A percentile compares a stretch with the other conserved stretches of the same genome.
phyloP scores from a whole-genome alignment of 208 protist genomes.

The Acanthamoeba culbertsoni region DNA sequence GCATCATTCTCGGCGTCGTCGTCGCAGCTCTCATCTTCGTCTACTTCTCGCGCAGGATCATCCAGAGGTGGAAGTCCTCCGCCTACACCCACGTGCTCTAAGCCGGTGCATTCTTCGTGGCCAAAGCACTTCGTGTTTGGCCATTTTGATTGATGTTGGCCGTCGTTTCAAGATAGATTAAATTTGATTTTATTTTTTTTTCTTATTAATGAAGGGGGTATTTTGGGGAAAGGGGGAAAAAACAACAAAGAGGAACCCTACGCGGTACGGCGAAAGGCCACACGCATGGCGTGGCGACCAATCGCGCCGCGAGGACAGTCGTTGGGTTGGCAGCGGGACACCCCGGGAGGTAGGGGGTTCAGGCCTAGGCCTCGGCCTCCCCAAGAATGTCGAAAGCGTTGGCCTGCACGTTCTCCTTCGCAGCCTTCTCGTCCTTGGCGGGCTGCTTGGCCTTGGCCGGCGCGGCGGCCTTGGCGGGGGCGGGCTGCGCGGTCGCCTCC shows the following conservation, averaged over 20 bases:
- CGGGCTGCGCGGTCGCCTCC: neutral
- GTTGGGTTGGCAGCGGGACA: too few relatives aligned
- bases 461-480: neutral
- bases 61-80: slow-evolving; percentile 17
- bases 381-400: slow-evolving; percentile 33
- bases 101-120: too few relatives aligned
- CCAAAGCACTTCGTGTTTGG: too few relatives aligned
- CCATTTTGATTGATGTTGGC: too few relatives aligned
- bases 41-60: neutral
- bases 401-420: neutral
- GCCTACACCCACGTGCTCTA: neutral
- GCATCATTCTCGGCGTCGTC: neutral
- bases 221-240: too few relatives aligned
- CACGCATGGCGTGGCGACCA: too few relatives aligned
- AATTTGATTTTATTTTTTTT: too few relatives aligned
- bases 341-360: neutral
- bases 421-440: neutral
- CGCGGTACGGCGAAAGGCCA: too few relatives aligned
- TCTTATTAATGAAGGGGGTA: too few relatives aligned
- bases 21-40: neutral
- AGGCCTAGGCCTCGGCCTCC: slow-evolving; percentile 4
- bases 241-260: too few relatives aligned
- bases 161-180: too few relatives aligned
- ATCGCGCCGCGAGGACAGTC: too few relatives aligned
- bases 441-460: slow-evolving; percentile 2